phyloP scores from a whole-genome alignment of 2,329 filamentous ascomycete genomes.

The Colletotrichum lini region DNA sequence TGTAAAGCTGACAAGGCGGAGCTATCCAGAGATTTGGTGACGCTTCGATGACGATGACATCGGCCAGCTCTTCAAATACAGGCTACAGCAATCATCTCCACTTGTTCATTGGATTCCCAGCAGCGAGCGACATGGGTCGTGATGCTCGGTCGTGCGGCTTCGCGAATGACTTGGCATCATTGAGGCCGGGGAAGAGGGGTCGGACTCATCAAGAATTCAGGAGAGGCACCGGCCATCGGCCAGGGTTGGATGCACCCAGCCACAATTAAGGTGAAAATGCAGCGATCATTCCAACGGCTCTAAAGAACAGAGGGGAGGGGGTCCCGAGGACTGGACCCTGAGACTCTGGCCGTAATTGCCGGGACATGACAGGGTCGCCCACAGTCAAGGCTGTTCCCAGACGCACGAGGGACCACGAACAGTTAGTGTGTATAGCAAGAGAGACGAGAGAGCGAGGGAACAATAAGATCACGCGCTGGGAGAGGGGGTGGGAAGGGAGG shows the following conservation, averaged over 20 bases:
- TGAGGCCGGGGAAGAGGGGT: not conserved
- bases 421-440: not conserved
- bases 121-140: slow-evolving; percentile 1
- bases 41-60: slow-evolving; percentile 13
- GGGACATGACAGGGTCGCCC: slow-evolving; percentile 1
- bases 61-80: not conserved
- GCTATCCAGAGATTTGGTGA: not conserved
- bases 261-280: slow-evolving; percentile 12
- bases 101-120: not conserved
- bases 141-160: not conserved
- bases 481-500: not conserved
- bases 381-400: not conserved
- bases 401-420: too few species aligned
- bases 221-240: not conserved
- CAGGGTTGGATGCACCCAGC: slow-evolving; percentile 11
- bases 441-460: slow-evolving; percentile 17
- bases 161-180: not conserved
- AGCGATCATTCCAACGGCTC: slow-evolving; percentile 20
- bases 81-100: not conserved
- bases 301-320: not conserved
- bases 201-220: not conserved
- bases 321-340: slow-evolving; percentile 14
- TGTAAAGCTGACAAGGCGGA: not conserved
- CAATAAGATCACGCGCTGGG: not conserved
- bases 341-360: slow-evolving; percentile 8